Base-by-base conservation (phyloP, 805 yeast species). In the Clavispora asparagi region DNA sequence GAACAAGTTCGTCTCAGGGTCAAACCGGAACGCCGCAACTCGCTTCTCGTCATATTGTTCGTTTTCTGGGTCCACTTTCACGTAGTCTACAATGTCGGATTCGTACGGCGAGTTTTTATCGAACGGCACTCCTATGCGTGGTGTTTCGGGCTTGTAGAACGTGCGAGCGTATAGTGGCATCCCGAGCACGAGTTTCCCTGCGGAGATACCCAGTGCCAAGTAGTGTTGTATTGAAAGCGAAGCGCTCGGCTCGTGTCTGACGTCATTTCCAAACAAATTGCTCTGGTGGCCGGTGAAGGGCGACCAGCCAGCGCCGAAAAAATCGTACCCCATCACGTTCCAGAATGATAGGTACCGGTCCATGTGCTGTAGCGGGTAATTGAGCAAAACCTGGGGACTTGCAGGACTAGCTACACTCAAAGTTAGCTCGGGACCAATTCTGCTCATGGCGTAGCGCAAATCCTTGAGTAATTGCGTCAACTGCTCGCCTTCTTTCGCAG, bases 301-400 rank as follows among this genome's bases (percentile, higher is more conserved):
- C 1, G 87, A 81, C 95, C 96, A 88, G 8, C 77, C 71, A 39
- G 56, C 52, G 0, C 97, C 98, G 1, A 82, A 67, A 55, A 83
- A 86, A 62, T 94, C 98, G 62, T 94, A 92, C 16, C 94, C 81
- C 98, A 92, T 92, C 48, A 94, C 62, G 60, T 92, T 91, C 85
- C 91, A 90, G 53, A 80, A 79, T 16, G 80, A 68, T 14, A 94
- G 58, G 53, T 74, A 73, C 23, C 60, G 58, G 53, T 84, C 83
- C 76, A 92, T 74, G n/a, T 73, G 74, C 1, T 51, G 42, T 1
- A 90, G 56, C 6, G 75, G 63, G 43, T 84, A 67, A 6, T 61
- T 50, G 4, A 55, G 43, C 14, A 82, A 58, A 44, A 75, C 73
- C 5, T 75, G 78, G 0, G 62, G 55, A 9, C 81, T 79, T 0